A percentile compares a stretch with the other conserved stretches of the same genome.
phyloP scores from a whole-genome alignment of 352 stramenopile genomes.

The Pseudoperonospora humuli region DNA sequence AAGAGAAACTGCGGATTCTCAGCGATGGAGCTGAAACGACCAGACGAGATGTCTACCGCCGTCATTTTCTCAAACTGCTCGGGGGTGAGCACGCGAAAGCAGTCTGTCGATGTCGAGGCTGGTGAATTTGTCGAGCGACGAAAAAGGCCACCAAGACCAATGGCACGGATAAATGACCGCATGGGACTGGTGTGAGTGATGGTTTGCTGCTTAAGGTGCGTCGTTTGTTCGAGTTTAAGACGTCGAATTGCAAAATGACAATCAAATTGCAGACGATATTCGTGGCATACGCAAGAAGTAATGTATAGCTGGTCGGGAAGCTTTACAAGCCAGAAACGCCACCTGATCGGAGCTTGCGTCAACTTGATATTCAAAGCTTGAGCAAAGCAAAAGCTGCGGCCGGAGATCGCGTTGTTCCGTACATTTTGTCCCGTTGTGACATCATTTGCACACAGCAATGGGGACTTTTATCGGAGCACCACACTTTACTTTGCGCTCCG shows the following conservation, averaged over 20 bases:
- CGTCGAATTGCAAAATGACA: conserved; percentile 32
- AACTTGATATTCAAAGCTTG: too few species aligned
- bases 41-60: conserved; percentile 7
- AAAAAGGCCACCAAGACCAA: conserved; percentile 54
- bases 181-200: conserved; percentile 23
- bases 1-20: conserved; percentile 67
- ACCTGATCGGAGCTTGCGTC: conserved; percentile 15
- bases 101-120: neutral
- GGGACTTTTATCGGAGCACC: too few species aligned
- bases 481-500: too few species aligned
- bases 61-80: conserved; percentile 33
- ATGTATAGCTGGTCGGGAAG: conserved; percentile 7
- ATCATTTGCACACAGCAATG: too few species aligned
- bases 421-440: too few species aligned
- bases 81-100: conserved; percentile 32
- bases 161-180: conserved; percentile 60
- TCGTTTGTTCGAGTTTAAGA: conserved; percentile 12
- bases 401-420: neutral
- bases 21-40: conserved; percentile 29
- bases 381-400: conserved; percentile 1
- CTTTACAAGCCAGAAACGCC: conserved; percentile 14
- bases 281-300: neutral
- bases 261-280: neutral
- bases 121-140: conserved; percentile 12
- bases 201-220: conserved; percentile 4